Evolutionary conservation across 805 yeast genomes (phyloP).

Genomic region (Yarrowia sp.): DNA sequence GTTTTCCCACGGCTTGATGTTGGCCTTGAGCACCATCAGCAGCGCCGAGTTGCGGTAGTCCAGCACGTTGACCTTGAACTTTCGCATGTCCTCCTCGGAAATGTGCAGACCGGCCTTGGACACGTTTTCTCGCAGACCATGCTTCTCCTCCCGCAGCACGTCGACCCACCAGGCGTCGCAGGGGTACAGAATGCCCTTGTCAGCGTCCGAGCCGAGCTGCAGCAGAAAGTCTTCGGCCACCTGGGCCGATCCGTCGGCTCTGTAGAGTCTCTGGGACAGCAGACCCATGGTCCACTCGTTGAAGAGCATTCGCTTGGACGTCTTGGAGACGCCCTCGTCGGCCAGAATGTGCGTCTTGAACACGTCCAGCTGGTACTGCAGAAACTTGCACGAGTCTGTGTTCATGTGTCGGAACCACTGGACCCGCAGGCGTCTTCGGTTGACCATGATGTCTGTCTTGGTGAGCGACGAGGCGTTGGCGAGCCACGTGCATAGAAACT

Average conservation of each 20-base stretch:
- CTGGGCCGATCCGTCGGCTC: constrained; percentile 37
- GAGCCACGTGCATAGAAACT: constrained; percentile 58
- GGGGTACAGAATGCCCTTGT: constrained; percentile 37
- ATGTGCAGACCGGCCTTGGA: not conserved
- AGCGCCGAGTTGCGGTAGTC: constrained; percentile 55
- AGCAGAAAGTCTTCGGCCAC: constrained; percentile 47
- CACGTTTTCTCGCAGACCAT: not conserved
- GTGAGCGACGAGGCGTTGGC: constrained; percentile 50
- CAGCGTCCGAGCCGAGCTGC: constrained; percentile 48
- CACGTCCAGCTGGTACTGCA: constrained; percentile 46
- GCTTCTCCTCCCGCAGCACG: not conserved
- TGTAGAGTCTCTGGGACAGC: constrained; percentile 52
- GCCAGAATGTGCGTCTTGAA: constrained; percentile 52
- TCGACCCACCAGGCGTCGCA: constrained; percentile 38
- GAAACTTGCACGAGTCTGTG: constrained; percentile 51
- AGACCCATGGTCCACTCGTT: constrained; percentile 71
- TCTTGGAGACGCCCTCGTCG: constrained; percentile 61
- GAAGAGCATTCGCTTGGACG: constrained; percentile 70
- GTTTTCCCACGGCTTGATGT: constrained; percentile 79
- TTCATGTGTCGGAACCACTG: constrained; percentile 65
- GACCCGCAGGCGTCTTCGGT: constrained; percentile 55
- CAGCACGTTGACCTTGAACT: constrained; percentile 63
- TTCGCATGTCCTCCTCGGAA: constrained; percentile 15
- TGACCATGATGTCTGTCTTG: constrained; percentile 60
- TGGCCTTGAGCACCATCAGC: constrained; percentile 7